These are phyloP conservation scores for Agarophyton chilense DNA, from an alignment of 23 red algal genomes.

Conservation along the genomic window DNA sequence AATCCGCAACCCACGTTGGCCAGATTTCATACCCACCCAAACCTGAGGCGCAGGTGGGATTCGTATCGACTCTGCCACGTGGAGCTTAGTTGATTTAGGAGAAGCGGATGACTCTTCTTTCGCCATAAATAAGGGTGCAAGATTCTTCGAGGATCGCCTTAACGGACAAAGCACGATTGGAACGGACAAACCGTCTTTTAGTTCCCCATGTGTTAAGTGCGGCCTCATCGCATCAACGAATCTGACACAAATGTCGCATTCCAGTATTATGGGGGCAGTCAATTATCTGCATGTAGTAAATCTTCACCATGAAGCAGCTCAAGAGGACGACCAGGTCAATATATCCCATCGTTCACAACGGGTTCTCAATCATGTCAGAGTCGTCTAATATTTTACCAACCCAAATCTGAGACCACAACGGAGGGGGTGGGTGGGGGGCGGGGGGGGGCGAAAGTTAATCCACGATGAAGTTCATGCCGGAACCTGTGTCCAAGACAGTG, in stretches of 20 bases:
- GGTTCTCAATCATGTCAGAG: not conserved
- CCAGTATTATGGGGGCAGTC: not conserved
- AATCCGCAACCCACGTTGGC: not conserved
- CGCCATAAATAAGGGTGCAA: not conserved
- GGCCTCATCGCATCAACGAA: conserved; percentile 31
- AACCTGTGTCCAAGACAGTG: conserved; percentile 22
- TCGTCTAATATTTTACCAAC: not conserved
- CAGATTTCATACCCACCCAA: not conserved
- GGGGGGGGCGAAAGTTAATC: not conserved
- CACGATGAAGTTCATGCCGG: conserved; percentile 8
- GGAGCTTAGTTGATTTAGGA: not conserved
- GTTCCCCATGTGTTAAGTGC: not conserved
- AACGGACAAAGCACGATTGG: not conserved
- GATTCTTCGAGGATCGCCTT: not conserved
- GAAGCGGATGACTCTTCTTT: not conserved
- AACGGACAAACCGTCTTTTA: not conserved
- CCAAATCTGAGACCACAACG: not conserved
- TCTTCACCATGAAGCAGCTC: not conserved
- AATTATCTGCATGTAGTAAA: conserved; percentile 10
- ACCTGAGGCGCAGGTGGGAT: not conserved
- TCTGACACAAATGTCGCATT: conserved; percentile 1
- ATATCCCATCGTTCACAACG: not conserved
- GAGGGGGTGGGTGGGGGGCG: too few relatives aligned
- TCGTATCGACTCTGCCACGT: not conserved
- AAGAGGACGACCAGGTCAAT: not conserved